These are phyloP conservation scores for Colletotrichum falcatum DNA, from an alignment of 2,329 filamentous ascomycete genomes.

Conservation along the genomic window DNA sequence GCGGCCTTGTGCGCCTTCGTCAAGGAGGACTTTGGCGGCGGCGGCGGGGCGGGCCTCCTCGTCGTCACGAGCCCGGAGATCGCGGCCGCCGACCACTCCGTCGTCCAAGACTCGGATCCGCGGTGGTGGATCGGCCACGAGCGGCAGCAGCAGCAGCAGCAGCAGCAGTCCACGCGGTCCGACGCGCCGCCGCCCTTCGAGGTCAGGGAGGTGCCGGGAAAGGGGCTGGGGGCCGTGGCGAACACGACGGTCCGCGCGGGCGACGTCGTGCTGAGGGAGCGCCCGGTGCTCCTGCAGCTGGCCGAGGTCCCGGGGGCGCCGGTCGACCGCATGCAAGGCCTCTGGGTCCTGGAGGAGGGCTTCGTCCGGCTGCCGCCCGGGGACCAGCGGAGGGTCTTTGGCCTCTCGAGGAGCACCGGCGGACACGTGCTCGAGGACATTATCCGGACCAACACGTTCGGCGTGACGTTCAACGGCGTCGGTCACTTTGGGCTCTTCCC, in stretches of 20 bases:
- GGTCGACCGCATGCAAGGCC: slow-evolving; percentile 42
- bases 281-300: slow-evolving; percentile 47
- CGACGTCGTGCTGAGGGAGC: slow-evolving; percentile 48
- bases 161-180: background rate
- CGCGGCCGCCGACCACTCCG: slow-evolving; percentile 23
- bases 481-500: slow-evolving; percentile 49
- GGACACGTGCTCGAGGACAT: slow-evolving; percentile 50
- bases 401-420: slow-evolving; percentile 47
- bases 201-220: slow-evolving; percentile 45
- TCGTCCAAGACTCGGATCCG: slow-evolving; percentile 28
- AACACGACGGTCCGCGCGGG: slow-evolving; percentile 47
- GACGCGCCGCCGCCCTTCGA: slow-evolving; percentile 43
- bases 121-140: background rate
- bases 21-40: slow-evolving; percentile 36
- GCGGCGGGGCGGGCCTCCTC: slow-evolving; percentile 28
- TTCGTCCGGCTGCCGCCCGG: slow-evolving; percentile 46
- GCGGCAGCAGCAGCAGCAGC: too few species aligned
- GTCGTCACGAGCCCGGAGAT: slow-evolving; percentile 33
- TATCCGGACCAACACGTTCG: slow-evolving; percentile 51
- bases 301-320: slow-evolving; percentile 44
- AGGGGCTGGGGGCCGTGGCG: slow-evolving; percentile 50
- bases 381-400: slow-evolving; percentile 43
- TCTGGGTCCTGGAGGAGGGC: slow-evolving; percentile 46
- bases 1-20: slow-evolving; percentile 37
- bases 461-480: slow-evolving; percentile 42